Evolutionary conservation across 768 basidiomycete species (phyloP), one percentile per base, ranked within the genome.

Genomic region (Boletus speciosus): DNA sequence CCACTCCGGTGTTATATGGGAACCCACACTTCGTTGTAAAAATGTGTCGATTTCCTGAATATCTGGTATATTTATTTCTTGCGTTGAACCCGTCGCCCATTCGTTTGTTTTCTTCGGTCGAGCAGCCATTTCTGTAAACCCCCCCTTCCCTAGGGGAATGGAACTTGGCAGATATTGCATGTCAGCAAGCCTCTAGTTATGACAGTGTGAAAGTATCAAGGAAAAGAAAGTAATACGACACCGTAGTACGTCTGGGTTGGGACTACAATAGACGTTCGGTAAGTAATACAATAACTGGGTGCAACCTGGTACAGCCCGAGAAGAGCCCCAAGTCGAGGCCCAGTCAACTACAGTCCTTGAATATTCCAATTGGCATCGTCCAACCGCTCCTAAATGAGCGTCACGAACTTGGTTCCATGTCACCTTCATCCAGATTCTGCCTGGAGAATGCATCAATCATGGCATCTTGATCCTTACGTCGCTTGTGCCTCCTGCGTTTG

Each of bases 391-490:
- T 36, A 21, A 19, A 42, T n/a, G 35, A 19, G 43, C 53, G 40
- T 70, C 61, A 68, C 19, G 68, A 63, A 51, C 54, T 61, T 38
- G 66, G 58, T 49, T 59, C 68, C 51, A 59, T 49, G 38, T 65
- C 61, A 40, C 60, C 61, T 45, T 57, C 71, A 39, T 65, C 70
- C 32, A 81, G 65, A 49, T 75, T 70, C 48, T 80, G 76, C 57
- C 60, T 82, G 39, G 87, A 83, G 66, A 93, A 91, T 6, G 88
- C 85, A 65, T 88, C 85, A 54, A 92, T 76, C 79, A 93, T 83
- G 25, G 85, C 77, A 51, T 93, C 90, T 63, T 90, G 88, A 63
- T 92, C 90, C 66, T 88, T 89, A 62, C 90, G 85, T 51, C 90
- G 78, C 62, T 80, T 87, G 70, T 93, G 90, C 59, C 90, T 79